Evolutionary conservation across 345 rosid species (phyloP), one percentile per base, ranked within the genome.

Genomic region (Theobroma cacao): DNA sequence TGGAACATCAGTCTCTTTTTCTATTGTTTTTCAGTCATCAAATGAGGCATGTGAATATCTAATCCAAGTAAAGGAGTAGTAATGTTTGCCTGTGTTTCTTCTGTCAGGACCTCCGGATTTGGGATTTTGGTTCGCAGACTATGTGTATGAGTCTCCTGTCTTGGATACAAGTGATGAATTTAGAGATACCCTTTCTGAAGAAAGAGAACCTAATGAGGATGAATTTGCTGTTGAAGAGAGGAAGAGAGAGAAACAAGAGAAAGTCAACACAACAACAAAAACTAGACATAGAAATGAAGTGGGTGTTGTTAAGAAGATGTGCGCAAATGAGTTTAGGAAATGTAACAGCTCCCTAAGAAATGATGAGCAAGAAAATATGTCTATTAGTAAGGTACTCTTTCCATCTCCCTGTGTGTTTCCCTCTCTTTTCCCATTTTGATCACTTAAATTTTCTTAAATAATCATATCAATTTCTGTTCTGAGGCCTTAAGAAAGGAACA

Each of bases 21-120:
- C 18, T 62, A 12, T 31, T 15, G 50, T 22, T 45, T 55, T 14
- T 38, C 30, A 20, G 26, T 2, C 15, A 50, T 75, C 5, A 45
- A 24, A 22, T 10, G n/a, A 52, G 58, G 30, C 22, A 58, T 59
- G n/a, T 47, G 14, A 58, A 36, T 56, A 18, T 77, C 43, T 63
- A 18, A 33, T 43, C 56, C 40, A 60, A n/a, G 31, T 9, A 33
- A 11, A 36, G 30, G 33, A 69, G 28, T 7, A 40, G 26, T 73
- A 73, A 34, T 64, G 11, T 67, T 30, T 76, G 8, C 66, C 8
- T 26, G 72, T 30, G 33, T n/a, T 75, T 61, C 30, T 70, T 75
- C 17, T 78, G 12, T 72, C 80, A 91, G 95, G 88, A 80, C 90
- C 93, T 85, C 91, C 91, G 64, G 84, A 87, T 68, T 78, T 87